Conservation (phyloP, 164 flowering plant species). For the Protea cynaroides region DNA sequence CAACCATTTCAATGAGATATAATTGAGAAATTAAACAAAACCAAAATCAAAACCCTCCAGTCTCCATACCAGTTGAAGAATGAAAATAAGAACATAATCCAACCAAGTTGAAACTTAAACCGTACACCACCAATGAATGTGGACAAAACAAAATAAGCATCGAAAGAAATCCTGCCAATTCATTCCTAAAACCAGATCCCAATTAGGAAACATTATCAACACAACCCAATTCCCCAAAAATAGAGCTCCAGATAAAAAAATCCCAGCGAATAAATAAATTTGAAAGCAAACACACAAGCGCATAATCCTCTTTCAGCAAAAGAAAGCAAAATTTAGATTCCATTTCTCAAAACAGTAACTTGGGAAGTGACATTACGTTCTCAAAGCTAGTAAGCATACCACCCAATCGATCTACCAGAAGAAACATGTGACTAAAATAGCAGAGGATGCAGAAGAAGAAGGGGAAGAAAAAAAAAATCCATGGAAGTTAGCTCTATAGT, state of each 20-base stretch:
- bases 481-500: background rate
- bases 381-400: background rate
- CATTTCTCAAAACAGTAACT: background rate
- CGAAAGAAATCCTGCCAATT: background rate
- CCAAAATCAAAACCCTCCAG: background rate
- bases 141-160: background rate
- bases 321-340: background rate
- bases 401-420: background rate
- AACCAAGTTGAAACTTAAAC: background rate
- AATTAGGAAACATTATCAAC: background rate
- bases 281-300: background rate
- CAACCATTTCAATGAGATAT: too few species aligned
- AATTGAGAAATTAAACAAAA: background rate
- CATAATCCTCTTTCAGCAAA: background rate
- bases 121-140: background rate
- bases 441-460: background rate
- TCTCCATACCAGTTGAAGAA: background rate
- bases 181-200: background rate
- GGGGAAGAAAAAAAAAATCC: background rate
- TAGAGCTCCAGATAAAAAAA: background rate
- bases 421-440: background rate
- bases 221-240: background rate
- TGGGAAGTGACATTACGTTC: background rate
- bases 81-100: background rate
- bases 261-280: background rate